Conservation (phyloP, 306 rosid species). For the Astragalus membranaceus region DNA sequence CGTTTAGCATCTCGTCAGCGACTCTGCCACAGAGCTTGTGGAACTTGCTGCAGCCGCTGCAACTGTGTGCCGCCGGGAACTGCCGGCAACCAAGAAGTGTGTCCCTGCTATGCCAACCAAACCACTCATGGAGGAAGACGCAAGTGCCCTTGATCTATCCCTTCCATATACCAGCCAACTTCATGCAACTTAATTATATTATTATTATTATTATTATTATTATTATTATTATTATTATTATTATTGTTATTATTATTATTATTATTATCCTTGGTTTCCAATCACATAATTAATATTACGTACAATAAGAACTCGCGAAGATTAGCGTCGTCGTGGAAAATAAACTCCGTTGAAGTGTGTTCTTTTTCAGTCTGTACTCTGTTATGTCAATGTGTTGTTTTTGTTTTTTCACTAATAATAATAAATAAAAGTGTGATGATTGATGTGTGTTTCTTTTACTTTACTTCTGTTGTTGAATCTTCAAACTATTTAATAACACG, state of each 20-base stretch:
- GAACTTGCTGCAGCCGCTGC: conserved; percentile 60
- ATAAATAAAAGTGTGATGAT: too few relatives aligned
- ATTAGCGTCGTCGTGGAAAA: neutral
- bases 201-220: neutral
- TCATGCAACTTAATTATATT: neutral
- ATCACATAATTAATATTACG: neutral
- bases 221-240: too few relatives aligned
- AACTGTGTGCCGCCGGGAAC: conserved; percentile 75
- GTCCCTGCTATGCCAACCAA: conserved; percentile 62
- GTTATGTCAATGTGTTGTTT: too few relatives aligned
- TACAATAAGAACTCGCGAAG: neutral
- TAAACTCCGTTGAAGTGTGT: neutral
- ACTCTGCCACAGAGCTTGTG: conserved; percentile 58
- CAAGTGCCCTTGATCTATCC: conserved; percentile 56
- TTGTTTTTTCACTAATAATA: too few relatives aligned
- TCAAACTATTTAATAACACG: too few relatives aligned
- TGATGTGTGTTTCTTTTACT: too few relatives aligned
- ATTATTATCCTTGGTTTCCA: neutral
- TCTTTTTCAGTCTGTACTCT: too few relatives aligned
- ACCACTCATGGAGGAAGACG: conserved; percentile 60
- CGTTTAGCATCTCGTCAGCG: conserved; percentile 42
- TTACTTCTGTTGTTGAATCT: too few relatives aligned
- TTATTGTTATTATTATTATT: too few relatives aligned
- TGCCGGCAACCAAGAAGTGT: conserved; percentile 47
- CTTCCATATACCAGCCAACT: neutral